These are phyloP conservation scores for Corinectria fuckeliana DNA, from an alignment of 2,329 filamentous ascomycete species.

Conservation along the genomic window DNA sequence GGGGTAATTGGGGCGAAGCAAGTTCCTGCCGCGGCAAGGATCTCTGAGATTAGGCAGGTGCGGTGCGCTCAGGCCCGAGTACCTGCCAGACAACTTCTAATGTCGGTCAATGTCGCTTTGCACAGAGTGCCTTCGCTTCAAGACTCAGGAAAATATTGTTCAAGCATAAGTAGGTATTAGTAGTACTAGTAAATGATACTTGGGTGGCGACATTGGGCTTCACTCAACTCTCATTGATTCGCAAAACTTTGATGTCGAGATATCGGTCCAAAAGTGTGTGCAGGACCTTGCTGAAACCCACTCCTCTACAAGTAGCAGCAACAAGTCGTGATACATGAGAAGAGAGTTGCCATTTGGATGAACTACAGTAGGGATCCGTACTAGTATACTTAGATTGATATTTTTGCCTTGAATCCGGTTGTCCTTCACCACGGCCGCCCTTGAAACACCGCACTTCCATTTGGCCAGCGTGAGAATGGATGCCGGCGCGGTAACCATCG, in stretches of 20 bases:
- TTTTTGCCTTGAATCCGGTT: neutral
- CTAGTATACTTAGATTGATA: neutral
- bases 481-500: constrained; percentile 39
- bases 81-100: neutral
- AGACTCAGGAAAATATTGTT: too few species aligned
- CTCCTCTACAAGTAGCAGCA: neutral
- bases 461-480: constrained; percentile 20
- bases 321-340: neutral
- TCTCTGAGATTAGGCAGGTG: too few species aligned
- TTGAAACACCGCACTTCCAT: constrained; percentile 7
- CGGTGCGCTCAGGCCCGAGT: too few species aligned
- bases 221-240: neutral
- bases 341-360: neutral
- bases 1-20: too few species aligned
- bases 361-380: too few species aligned
- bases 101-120: neutral
- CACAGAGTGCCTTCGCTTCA: too few species aligned
- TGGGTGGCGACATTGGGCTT: too few species aligned
- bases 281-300: neutral
- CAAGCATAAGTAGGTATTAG: too few species aligned
- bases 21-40: neutral
- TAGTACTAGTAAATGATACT: too few species aligned
- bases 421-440: neutral
- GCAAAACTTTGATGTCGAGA: neutral
- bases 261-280: neutral